Percentiles rank a stretch among this genome's conserved stretches.
These are phyloP conservation scores for Agapanthus africanus DNA, from an alignment of 106 monocot genomes.

Conservation along the genomic window DNA sequence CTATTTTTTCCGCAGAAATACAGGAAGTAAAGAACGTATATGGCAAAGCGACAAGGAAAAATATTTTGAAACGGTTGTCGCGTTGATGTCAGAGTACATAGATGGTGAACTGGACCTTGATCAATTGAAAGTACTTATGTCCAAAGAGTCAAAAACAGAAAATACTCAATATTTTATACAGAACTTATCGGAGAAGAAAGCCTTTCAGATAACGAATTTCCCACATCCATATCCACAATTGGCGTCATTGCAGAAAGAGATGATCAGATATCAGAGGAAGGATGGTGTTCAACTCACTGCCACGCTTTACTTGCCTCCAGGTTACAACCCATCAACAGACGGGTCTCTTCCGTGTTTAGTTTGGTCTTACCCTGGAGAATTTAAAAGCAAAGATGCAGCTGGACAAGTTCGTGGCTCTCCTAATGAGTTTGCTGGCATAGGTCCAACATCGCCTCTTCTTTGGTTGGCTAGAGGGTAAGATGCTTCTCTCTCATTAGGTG, in stretches of 20 bases:
- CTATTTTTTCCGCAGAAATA: conserved; percentile 45
- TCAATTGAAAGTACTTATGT: conserved; percentile 78
- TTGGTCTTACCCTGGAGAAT: conserved; percentile 99
- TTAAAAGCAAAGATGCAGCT: conserved; percentile 98
- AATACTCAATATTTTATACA: conserved; percentile 91
- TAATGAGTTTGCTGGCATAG: conserved; percentile 94
- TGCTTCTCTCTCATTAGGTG: not conserved
- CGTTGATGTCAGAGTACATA: conserved; percentile 80
- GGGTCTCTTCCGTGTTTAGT: conserved; percentile 86
- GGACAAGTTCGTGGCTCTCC: conserved; percentile 99
- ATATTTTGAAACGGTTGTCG: conserved; percentile 90
- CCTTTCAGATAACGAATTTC: conserved; percentile 80
- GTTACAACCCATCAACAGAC: conserved; percentile 64
- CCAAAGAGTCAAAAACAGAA: conserved; percentile 98
- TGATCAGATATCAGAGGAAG: conserved; percentile 88
- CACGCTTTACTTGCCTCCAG: conserved; percentile 90
- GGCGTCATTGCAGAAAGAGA: conserved; percentile 82
- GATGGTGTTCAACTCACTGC: conserved; percentile 99
- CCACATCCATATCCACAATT: conserved; percentile 98
- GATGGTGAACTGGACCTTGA: conserved; percentile 59
- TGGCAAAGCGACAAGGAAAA: conserved; percentile 98
- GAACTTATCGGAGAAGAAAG: conserved; percentile 74
- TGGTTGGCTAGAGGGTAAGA: conserved; percentile 93
- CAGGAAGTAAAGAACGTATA: conserved; percentile 88
- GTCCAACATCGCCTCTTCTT: conserved; percentile 90